phyloP scores from a whole-genome alignment of 345 rosid genomes.

The Lumnitzera racemosa region DNA sequence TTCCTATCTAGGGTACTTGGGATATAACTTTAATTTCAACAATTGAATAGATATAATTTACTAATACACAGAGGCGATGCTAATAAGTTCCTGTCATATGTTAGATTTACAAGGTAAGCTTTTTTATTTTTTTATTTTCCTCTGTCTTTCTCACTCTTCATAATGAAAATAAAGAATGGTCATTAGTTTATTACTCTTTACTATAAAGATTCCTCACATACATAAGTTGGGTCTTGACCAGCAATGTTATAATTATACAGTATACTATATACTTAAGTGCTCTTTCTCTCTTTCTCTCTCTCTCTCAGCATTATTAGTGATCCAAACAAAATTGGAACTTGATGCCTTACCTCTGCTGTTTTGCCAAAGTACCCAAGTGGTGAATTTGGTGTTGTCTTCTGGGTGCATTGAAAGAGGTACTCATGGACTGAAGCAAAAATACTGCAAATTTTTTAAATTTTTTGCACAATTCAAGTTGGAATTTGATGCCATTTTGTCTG shows the following conservation, averaged over 20 bases:
- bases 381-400: constrained; percentile 23
- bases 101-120: constrained; percentile 39
- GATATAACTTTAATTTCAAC: too few species aligned
- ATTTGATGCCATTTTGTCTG: constrained; percentile 42
- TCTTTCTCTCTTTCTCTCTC: constrained; percentile 1
- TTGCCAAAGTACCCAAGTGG: constrained; percentile 33
- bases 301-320: constrained; percentile 12
- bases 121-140: neutral
- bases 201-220: too few species aligned
- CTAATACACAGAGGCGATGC: too few species aligned
- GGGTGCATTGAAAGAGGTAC: neutral
- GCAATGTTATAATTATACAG: too few species aligned
- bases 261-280: too few species aligned
- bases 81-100: constrained; percentile 34
- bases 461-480: constrained; percentile 38
- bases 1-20: too few species aligned
- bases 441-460: constrained; percentile 28
- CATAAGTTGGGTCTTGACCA: too few species aligned
- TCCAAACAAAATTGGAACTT: constrained; percentile 49
- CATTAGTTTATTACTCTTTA: neutral
- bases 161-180: too few species aligned
- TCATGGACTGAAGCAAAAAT: constrained; percentile 19
- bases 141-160: neutral
- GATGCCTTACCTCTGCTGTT: constrained; percentile 49
- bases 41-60: too few species aligned